Conservation (phyloP, 768 basidiomycete genomes). For the Suillus variegatus region DNA sequence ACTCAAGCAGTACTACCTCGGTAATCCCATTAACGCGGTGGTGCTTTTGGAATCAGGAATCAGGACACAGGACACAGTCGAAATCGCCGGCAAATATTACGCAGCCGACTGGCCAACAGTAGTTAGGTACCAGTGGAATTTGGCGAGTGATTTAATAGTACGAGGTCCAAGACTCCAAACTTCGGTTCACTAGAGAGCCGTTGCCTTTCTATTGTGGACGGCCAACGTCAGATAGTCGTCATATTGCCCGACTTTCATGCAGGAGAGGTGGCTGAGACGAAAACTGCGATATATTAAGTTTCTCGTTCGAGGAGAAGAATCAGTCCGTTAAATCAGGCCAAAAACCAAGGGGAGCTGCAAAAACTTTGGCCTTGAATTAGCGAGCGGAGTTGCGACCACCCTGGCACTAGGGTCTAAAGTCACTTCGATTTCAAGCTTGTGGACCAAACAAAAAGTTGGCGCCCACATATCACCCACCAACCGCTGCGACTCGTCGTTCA, state of each 20-base stretch:
- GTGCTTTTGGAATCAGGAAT: background rate
- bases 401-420: background rate
- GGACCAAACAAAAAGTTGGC: background rate
- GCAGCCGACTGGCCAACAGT: background rate
- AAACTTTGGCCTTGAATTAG: slow-evolving; percentile 1
- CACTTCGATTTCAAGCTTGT: background rate
- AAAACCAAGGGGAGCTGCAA: background rate
- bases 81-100: background rate
- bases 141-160: background rate
- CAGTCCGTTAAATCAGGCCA: background rate
- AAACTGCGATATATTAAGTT: background rate
- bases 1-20: background rate
- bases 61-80: background rate
- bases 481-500: background rate
- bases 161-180: background rate
- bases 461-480: background rate
- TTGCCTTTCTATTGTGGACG: background rate
- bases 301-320: background rate
- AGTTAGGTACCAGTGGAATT: background rate
- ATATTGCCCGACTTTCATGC: background rate
- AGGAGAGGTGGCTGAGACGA: background rate
- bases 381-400: slow-evolving; percentile 2
- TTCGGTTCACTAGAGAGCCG: background rate
- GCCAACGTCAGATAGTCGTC: background rate
- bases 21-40: background rate